Percentiles rank a stretch among this genome's conserved stretches.
Evolutionary conservation across 805 yeast genomes (phyloP).

Genomic region (Yarrowia sp.): DNA sequence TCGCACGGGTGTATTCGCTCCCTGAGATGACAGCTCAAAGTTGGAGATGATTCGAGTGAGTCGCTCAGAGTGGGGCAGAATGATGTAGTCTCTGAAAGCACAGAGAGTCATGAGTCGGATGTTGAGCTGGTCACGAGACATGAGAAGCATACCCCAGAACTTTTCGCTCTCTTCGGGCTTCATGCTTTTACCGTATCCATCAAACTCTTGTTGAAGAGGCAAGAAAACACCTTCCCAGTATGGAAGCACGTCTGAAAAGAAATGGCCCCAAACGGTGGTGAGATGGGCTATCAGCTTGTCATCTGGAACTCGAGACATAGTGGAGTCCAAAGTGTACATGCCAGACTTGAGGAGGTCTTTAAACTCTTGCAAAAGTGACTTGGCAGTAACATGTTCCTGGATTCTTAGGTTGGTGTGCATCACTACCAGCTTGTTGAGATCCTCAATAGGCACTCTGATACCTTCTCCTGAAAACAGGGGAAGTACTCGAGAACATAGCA

Average conservation of each 20-base stretch:
- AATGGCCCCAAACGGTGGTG: slow-evolving; percentile 62
- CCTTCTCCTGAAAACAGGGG: slow-evolving; percentile 60
- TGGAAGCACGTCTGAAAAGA: slow-evolving; percentile 62
- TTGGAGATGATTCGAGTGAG: slow-evolving; percentile 43
- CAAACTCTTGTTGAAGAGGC: slow-evolving; percentile 63
- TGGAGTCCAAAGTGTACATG: slow-evolving; percentile 46
- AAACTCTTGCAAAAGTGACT: slow-evolving; percentile 55
- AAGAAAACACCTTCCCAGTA: slow-evolving; percentile 66
- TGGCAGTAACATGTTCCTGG: slow-evolving; percentile 51
- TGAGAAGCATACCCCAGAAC: slow-evolving; percentile 50
- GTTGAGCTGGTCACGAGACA: slow-evolving; percentile 42
- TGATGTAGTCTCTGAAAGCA: slow-evolving; percentile 51
- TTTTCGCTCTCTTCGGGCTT: slow-evolving; percentile 50
- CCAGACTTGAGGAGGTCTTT: slow-evolving; percentile 57
- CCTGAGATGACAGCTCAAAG: slow-evolving; percentile 40
- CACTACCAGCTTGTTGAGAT: slow-evolving; percentile 58
- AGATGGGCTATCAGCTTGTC: slow-evolving; percentile 46
- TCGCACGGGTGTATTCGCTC: slow-evolving; percentile 47
- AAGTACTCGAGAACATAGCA: slow-evolving; percentile 54
- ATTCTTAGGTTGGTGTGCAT: slow-evolving; percentile 53
- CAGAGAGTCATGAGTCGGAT: slow-evolving; percentile 48
- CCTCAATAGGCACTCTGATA: slow-evolving; percentile 62
- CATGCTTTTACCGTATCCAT: slow-evolving; percentile 54
- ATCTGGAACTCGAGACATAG: slow-evolving; percentile 46
- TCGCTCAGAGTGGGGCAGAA: slow-evolving; percentile 48